These are phyloP conservation scores for Geranomyces variabilis DNA, from an alignment of 192 early-diverging fungal species.

Conservation along the genomic window DNA sequence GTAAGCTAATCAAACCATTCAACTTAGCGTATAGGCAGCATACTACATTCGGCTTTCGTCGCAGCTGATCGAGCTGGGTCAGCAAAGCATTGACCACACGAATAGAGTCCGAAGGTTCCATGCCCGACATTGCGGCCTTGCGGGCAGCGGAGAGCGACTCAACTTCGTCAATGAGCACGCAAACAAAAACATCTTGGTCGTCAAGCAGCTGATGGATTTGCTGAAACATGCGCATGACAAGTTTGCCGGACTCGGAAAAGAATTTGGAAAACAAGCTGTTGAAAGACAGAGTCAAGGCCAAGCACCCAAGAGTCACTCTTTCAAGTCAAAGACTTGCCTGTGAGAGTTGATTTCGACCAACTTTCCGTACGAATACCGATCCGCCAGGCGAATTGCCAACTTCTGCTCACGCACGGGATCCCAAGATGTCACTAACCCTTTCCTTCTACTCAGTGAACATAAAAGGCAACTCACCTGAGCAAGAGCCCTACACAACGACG, in stretches of 20 bases:
- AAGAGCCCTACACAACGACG: conserved; percentile 64
- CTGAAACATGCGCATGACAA: conserved; percentile 67
- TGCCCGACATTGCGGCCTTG: conserved; percentile 61
- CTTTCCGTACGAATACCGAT: conserved; percentile 56
- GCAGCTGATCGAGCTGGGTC: conserved; percentile 72
- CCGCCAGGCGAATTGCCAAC: conserved; percentile 59
- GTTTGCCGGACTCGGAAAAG: conserved; percentile 74
- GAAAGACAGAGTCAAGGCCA: too few relatives aligned
- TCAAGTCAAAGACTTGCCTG: conserved; percentile 27
- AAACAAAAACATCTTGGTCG: conserved; percentile 62
- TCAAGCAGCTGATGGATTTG: conserved; percentile 59
- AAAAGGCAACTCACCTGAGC: conserved; percentile 60
- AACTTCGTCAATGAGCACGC: conserved; percentile 76
- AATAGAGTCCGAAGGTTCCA: conserved; percentile 72
- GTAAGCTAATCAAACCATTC: background rate
- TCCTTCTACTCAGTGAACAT: too few relatives aligned
- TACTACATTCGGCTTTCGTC: conserved; percentile 57
- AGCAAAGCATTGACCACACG: conserved; percentile 72
- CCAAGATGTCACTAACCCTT: too few relatives aligned
- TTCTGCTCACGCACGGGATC: conserved; percentile 50
- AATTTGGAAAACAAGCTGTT: conserved; percentile 72
- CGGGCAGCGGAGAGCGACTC: conserved; percentile 71
- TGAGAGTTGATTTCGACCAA: conserved; percentile 76
- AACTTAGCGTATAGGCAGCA: background rate
- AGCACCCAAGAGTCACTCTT: too few relatives aligned